Evolutionary conservation across 768 basidiomycete genomes (phyloP).

Genomic region (Lactarius sp.): DNA sequence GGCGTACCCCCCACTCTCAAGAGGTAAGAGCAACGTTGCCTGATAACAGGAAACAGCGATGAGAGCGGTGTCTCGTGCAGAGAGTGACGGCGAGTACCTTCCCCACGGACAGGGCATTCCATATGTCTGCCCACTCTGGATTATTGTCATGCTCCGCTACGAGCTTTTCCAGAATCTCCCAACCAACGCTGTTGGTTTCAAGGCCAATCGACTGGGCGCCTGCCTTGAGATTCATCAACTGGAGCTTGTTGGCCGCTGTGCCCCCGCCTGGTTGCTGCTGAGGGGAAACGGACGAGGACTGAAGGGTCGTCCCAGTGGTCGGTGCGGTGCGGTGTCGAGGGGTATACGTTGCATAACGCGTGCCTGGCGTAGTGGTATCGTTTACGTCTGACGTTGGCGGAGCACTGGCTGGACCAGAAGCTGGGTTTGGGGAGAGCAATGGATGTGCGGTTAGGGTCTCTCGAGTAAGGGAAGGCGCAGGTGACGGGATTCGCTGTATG

Average conservation of each 20-base stretch:
- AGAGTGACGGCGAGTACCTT: conserved; percentile 44
- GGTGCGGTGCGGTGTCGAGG: conserved; percentile 58
- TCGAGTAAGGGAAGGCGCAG: conserved; percentile 30
- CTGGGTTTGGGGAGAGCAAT: conserved; percentile 46
- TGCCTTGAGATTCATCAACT: conserved; percentile 68
- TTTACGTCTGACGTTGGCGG: conserved; percentile 18
- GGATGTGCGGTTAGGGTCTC: conserved; percentile 63
- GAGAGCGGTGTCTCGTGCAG: not conserved
- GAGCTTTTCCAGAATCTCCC: conserved; percentile 73
- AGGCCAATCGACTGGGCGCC: conserved; percentile 66
- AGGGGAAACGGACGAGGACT: conserved; percentile 37
- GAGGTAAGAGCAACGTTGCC: conserved; percentile 79
- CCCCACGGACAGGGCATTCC: conserved; percentile 55
- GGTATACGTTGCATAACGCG: conserved; percentile 72
- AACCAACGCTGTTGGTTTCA: conserved; percentile 59
- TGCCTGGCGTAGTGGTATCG: conserved; percentile 27
- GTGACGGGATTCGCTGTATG: conserved; percentile 40
- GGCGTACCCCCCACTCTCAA: conserved; percentile 49
- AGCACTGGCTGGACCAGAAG: conserved; percentile 30
- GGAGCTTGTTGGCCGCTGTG: conserved; percentile 57
- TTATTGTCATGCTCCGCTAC: conserved; percentile 46
- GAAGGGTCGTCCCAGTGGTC: conserved; percentile 42
- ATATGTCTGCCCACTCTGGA: conserved; percentile 66
- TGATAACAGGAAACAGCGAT: conserved; percentile 31
- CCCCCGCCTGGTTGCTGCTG: conserved; percentile 49